Conservation (phyloP, 2,329 filamentous ascomycete genomes). For the Dryadomyces sulphureus region DNA sequence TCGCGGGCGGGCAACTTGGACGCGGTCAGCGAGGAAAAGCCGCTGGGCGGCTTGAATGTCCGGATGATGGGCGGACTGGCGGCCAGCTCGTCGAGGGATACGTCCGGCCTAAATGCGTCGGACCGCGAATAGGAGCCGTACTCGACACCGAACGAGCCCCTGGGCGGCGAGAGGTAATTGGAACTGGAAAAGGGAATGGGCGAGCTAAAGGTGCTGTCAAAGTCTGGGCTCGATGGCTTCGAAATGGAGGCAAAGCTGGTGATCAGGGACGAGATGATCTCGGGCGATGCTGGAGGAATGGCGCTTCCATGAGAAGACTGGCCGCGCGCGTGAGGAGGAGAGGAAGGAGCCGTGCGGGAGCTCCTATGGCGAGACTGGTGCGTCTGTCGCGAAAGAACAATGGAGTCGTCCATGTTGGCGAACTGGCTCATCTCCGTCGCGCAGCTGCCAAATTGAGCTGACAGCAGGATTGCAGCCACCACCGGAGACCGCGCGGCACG, state of each 20-base stretch:
- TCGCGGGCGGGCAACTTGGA: conserved; percentile 39
- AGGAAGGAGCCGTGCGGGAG: conserved; percentile 6
- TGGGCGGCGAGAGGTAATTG: conserved; percentile 20
- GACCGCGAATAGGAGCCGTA: conserved; percentile 50
- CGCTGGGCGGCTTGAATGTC: conserved; percentile 69
- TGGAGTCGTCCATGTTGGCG: conserved; percentile 9
- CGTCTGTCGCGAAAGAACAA: conserved; percentile 14
- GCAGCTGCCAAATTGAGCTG: not conserved
- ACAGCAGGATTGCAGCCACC: not conserved
- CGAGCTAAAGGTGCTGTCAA: conserved; percentile 40
- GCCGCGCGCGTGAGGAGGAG: not conserved
- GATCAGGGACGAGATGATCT: conserved; percentile 56
- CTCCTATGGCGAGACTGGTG: conserved; percentile 18
- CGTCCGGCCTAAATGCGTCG: conserved; percentile 29
- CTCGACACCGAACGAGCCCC: conserved; percentile 54
- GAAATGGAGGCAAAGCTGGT: conserved; percentile 56
- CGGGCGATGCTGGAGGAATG: conserved; percentile 26
- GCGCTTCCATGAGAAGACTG: conserved; percentile 10
- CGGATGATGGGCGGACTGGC: conserved; percentile 58
- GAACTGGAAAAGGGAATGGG: conserved; percentile 14
- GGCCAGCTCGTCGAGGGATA: conserved; percentile 43
- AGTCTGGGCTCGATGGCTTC: conserved; percentile 52
- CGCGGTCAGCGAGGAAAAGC: conserved; percentile 56
- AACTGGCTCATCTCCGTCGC: not conserved
- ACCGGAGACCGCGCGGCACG: conserved; percentile 1